phyloP scores from a whole-genome alignment of 345 rosid genomes.

The Moricandia moricandioides region DNA sequence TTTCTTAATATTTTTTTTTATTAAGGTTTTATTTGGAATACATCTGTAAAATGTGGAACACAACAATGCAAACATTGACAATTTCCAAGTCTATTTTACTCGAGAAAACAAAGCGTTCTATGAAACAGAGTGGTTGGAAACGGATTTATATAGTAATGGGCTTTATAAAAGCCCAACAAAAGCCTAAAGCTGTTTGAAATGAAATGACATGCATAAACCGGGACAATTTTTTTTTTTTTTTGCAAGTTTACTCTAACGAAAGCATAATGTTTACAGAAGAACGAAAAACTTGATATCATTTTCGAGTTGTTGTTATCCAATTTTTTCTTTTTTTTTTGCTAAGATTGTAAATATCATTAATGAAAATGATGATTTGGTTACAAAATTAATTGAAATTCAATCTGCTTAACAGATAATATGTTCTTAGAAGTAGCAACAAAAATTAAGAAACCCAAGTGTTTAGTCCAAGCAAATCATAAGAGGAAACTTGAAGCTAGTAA shows the following conservation, averaged over 20 bases:
- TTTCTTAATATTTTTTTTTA: background rate
- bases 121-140: background rate
- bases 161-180: background rate
- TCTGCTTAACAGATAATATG: no score
- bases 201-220: background rate
- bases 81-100: background rate
- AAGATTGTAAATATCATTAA: no score
- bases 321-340: no score
- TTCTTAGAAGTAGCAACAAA: no score
- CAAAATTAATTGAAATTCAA: no score
- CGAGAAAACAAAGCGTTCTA: constrained; percentile 8
- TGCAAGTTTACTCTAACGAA: background rate
- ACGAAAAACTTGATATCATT: background rate
- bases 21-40: background rate
- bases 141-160: background rate
- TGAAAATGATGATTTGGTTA: no score
- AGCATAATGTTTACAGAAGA: no score
- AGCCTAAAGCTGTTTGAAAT: background rate
- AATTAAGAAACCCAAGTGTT: no score
- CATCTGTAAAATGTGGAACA: background rate
- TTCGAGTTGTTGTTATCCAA: background rate
- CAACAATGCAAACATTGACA: background rate
- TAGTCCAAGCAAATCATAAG: no score
- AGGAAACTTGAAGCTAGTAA: no score
- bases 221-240: background rate